Conservation (phyloP, 768 basidiomycete species). For the Cyclocybe aegerita region DNA sequence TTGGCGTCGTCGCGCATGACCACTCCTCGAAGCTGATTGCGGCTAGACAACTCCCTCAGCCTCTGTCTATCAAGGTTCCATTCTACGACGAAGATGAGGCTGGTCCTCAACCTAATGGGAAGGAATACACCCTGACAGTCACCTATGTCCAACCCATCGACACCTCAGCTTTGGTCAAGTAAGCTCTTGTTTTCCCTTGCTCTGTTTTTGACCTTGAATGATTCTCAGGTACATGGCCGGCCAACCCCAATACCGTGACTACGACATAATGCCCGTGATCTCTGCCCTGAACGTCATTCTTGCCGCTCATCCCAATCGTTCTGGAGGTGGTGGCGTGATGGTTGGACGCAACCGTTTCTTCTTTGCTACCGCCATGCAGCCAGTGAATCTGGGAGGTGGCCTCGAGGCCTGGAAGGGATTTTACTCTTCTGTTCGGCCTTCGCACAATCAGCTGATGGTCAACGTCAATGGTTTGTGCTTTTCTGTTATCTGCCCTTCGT, state of each 20-base stretch:
- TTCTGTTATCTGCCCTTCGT: conserved; percentile 17
- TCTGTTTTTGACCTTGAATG: conserved; percentile 2
- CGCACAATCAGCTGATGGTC: conserved; percentile 58
- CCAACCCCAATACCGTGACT: conserved; percentile 47
- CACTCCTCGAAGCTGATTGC: conserved; percentile 51
- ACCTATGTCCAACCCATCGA: conserved; percentile 49
- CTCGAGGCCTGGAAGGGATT: conserved; percentile 58
- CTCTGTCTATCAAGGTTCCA: conserved; percentile 40
- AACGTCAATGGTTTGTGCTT: conserved; percentile 58
- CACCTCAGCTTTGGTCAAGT: conserved; percentile 46
- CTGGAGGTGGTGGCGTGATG: conserved; percentile 57
- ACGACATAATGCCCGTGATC: conserved; percentile 58
- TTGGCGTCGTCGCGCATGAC: conserved; percentile 55
- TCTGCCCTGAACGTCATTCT: conserved; percentile 67
- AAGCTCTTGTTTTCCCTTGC: conserved; percentile 32
- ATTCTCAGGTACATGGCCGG: conserved; percentile 55
- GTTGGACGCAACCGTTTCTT: conserved; percentile 70
- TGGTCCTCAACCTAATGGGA: conserved; percentile 40
- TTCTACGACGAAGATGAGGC: conserved; percentile 53
- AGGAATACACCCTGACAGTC: conserved; percentile 47
- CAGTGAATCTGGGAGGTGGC: conserved; percentile 54
- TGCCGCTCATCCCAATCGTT: conserved; percentile 51
- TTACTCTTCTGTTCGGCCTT: conserved; percentile 58
- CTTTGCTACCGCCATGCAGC: conserved; percentile 48
- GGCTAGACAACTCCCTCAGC: conserved; percentile 42